Conservation (phyloP, 2,329 filamentous ascomycete genomes). For the Nannizziopsis arthrosporioides region DNA sequence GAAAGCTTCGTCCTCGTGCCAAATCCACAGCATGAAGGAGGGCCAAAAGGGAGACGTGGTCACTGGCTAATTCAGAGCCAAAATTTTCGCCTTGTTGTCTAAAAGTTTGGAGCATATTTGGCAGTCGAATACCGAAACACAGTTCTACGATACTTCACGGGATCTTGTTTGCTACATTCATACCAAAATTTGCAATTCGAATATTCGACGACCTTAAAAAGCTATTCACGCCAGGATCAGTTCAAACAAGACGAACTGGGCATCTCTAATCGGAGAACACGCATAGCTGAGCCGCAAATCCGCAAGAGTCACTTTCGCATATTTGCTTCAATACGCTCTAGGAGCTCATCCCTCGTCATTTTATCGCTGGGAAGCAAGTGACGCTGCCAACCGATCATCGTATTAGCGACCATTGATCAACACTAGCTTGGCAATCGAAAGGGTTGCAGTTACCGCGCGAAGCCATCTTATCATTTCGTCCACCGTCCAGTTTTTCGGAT, state of each 20-base stretch:
- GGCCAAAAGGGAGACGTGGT: conserved; percentile 44
- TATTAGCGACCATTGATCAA: neutral
- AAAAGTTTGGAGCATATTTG: conserved; percentile 13
- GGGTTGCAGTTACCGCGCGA: conserved; percentile 48
- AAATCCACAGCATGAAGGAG: conserved; percentile 43
- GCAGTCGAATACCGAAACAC: neutral
- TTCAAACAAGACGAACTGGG: no score
- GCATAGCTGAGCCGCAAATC: neutral
- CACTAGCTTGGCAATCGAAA: neutral
- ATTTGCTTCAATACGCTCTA: conserved; percentile 59
- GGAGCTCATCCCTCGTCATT: conserved; percentile 51
- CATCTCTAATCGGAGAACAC: neutral
- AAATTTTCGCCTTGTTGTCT: conserved; percentile 51
- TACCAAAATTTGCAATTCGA: no score
- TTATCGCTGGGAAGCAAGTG: conserved; percentile 49
- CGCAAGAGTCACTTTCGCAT: conserved; percentile 36
- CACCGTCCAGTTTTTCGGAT: conserved; percentile 60
- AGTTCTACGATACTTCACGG: no score
- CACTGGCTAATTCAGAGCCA: conserved; percentile 60
- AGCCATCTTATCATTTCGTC: conserved; percentile 76
- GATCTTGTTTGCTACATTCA: no score
- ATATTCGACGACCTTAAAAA: no score
- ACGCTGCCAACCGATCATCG: conserved; percentile 37
- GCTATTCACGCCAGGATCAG: no score
- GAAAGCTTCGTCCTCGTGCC: conserved; percentile 74